These are phyloP conservation scores for Rhizoctonia solani DNA, from an alignment of 1,284 basidiomycete genomes.

Conservation along the genomic window DNA sequence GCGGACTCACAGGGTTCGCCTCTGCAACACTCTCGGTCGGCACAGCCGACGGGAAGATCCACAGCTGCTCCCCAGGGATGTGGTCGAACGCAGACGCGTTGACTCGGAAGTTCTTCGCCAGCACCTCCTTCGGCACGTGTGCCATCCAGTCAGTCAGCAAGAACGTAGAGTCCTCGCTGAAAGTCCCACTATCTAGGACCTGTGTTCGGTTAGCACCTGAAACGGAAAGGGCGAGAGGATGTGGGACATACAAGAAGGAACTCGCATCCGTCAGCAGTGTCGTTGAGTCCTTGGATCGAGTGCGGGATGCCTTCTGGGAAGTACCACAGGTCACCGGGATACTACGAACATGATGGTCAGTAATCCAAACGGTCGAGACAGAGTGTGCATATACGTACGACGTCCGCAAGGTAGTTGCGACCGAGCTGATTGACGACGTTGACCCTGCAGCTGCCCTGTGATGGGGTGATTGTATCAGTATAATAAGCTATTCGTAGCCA, in stretches of 20 bases:
- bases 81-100: conserved; percentile 40
- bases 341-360: conserved; percentile 37
- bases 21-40: conserved; percentile 30
- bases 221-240: too few relatives aligned
- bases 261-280: conserved; percentile 62
- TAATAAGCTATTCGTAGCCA: not conserved
- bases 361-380: not conserved
- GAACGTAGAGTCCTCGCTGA: conserved; percentile 71
- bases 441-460: conserved; percentile 64
- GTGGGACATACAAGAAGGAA: conserved; percentile 61
- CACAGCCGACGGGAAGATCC: conserved; percentile 3
- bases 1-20: conserved; percentile 52
- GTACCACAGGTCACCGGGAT: conserved; percentile 52
- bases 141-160: conserved; percentile 54
- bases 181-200: conserved; percentile 70
- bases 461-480: too few relatives aligned
- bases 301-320: conserved; percentile 70
- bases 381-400: too few relatives aligned
- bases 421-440: conserved; percentile 64
- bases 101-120: conserved; percentile 43
- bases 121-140: conserved; percentile 63
- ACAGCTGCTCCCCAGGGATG: conserved; percentile 49
- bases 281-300: conserved; percentile 65
- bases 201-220: conserved; percentile 41
- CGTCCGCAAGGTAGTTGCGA: conserved; percentile 61